Conservation (phyloP, 2,329 filamentous ascomycete species). For the Sporothrix euskadiensis region DNA sequence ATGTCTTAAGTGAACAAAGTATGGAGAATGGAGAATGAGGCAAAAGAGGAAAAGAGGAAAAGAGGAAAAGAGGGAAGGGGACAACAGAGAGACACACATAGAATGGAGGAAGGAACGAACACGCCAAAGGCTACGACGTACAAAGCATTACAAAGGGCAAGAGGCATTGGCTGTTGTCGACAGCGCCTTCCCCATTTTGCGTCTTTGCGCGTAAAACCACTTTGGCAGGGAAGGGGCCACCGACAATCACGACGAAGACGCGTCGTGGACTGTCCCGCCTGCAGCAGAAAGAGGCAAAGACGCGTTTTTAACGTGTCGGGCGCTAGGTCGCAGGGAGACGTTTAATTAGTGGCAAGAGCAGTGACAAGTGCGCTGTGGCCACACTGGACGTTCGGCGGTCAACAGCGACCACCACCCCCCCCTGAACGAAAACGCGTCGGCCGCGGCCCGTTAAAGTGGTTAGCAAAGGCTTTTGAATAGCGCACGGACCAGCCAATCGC, state of each 20-base stretch:
- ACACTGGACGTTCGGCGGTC: background rate
- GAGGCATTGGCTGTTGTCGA: slow-evolving; percentile 22
- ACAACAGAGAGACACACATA: background rate
- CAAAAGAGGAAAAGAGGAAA: background rate
- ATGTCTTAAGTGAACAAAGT: slow-evolving; percentile 12
- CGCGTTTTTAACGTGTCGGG: slow-evolving; percentile 30
- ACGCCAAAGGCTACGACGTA: background rate
- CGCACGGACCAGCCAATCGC: slow-evolving; percentile 1
- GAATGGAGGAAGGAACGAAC: background rate
- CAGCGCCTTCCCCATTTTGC: slow-evolving; percentile 27
- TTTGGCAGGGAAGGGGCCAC: slow-evolving; percentile 5
- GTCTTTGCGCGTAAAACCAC: background rate
- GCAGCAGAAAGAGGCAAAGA: background rate
- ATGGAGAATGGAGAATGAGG: background rate
- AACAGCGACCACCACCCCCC: background rate
- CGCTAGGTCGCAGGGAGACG: slow-evolving; percentile 7
- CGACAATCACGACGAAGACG: slow-evolving; percentile 23
- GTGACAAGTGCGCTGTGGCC: background rate
- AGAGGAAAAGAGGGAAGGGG: background rate
- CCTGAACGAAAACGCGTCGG: slow-evolving; percentile 20
- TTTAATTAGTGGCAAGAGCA: background rate
- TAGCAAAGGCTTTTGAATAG: background rate
- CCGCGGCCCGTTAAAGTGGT: slow-evolving; percentile 18
- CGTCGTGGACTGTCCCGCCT: slow-evolving; percentile 23
- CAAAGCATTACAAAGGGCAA: slow-evolving; percentile 14